Conservation (phyloP, 768 basidiomycete species). For the Phallus indusiatus region DNA sequence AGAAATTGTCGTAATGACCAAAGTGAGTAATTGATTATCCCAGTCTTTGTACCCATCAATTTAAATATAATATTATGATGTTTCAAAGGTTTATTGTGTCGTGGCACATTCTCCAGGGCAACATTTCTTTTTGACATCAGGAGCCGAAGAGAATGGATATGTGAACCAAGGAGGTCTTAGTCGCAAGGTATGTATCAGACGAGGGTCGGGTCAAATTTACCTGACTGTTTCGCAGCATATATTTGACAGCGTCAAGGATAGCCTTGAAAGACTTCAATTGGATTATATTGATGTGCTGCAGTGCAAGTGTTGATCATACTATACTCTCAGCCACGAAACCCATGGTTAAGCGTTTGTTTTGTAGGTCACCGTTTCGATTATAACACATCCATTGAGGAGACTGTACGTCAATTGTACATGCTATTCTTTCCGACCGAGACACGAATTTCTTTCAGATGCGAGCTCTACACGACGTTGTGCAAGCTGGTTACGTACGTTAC, state of each 20-base stretch:
- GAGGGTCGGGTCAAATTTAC: background rate
- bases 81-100: slow-evolving; percentile 15
- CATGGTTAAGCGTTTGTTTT: background rate
- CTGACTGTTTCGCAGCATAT: slow-evolving; percentile 25
- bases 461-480: slow-evolving; percentile 27
- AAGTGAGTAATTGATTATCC: slow-evolving; percentile 16
- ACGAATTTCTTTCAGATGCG: slow-evolving; percentile 23
- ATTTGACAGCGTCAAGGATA: slow-evolving; percentile 34
- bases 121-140: slow-evolving; percentile 1
- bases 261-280: slow-evolving; percentile 32
- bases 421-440: too few species aligned
- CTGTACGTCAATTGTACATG: slow-evolving; percentile 10
- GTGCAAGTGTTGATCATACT: slow-evolving; percentile 18
- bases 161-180: slow-evolving; percentile 44
- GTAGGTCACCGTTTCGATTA: slow-evolving; percentile 31
- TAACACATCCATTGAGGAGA: slow-evolving; percentile 34
- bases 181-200: slow-evolving; percentile 27
- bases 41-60: too few species aligned
- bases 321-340: background rate
- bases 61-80: background rate
- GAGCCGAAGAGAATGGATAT: slow-evolving; percentile 29
- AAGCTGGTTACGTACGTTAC: slow-evolving; percentile 25
- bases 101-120: slow-evolving; percentile 15
- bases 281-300: slow-evolving; percentile 40
- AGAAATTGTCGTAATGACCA: slow-evolving; percentile 43